Percentiles rank a stretch among this genome's conserved stretches.
Evolutionary conservation across 768 basidiomycete species (phyloP).

Genomic region (Ramaria rubella): DNA sequence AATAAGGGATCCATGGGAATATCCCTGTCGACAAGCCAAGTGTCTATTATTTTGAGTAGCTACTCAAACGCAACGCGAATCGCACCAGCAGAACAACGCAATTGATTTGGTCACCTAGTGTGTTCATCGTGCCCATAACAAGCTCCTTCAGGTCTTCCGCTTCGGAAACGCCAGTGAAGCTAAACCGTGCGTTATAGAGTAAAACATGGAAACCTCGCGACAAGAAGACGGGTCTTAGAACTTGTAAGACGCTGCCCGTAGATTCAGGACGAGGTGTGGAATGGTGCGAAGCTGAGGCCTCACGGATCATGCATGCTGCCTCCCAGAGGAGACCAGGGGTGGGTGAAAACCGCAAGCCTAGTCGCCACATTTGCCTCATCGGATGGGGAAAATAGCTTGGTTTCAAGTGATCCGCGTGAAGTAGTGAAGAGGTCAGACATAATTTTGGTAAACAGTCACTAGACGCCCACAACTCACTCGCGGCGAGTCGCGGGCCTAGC

Average conservation of each 20-base stretch:
- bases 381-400: neutral
- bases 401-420: constrained; percentile 11
- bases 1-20: constrained; percentile 75
- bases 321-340: constrained; percentile 85
- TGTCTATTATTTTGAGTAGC: constrained; percentile 7
- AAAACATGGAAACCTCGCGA: constrained; percentile 49
- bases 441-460: neutral
- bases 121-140: constrained; percentile 46
- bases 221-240: constrained; percentile 30
- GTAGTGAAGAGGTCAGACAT: constrained; percentile 5
- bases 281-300: constrained; percentile 27
- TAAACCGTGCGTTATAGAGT: constrained; percentile 68
- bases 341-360: constrained; percentile 53
- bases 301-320: constrained; percentile 74
- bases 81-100: constrained; percentile 55
- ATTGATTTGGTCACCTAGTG: constrained; percentile 32
- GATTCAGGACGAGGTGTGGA: neutral
- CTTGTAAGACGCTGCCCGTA: constrained; percentile 29
- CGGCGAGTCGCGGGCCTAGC: too few relatives aligned
- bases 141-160: constrained; percentile 62
- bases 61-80: constrained; percentile 19
- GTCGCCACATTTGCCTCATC: neutral
- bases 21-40: constrained; percentile 46
- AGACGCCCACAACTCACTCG: constrained; percentile 2
- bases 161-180: constrained; percentile 67